These are phyloP conservation scores for Rhizopogon vesiculosus DNA, from an alignment of 768 basidiomycete genomes.

Conservation along the genomic window DNA sequence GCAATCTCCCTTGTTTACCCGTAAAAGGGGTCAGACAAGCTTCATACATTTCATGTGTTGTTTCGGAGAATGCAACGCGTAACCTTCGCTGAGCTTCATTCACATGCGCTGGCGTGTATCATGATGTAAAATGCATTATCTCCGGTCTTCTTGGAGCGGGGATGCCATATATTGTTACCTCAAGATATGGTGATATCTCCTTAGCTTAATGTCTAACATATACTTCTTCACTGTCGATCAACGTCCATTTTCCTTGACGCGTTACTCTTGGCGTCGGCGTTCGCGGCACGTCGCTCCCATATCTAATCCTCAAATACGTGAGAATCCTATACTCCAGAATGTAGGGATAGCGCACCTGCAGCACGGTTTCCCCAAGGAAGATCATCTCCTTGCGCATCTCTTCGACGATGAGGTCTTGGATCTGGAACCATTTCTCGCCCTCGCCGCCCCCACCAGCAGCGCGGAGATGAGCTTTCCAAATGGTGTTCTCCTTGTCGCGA, in stretches of 20 bases:
- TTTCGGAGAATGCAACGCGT: background rate
- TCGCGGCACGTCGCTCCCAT: conserved; percentile 51
- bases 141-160: background rate
- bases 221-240: conserved; percentile 21
- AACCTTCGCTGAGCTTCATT: conserved; percentile 1
- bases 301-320: conserved; percentile 35
- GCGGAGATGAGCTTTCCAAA: conserved; percentile 89
- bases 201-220: conserved; percentile 1
- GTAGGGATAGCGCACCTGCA: conserved; percentile 61
- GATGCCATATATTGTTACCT: background rate
- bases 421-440: conserved; percentile 91
- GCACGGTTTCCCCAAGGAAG: conserved; percentile 91
- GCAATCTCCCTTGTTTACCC: background rate
- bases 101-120: background rate
- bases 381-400: conserved; percentile 98
- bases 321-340: conserved; percentile 3
- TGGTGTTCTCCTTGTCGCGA: conserved; percentile 83
- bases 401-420: conserved; percentile 94
- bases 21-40: background rate
- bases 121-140: conserved; percentile 1
- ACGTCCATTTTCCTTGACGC: conserved; percentile 24
- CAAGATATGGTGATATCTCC: conserved; percentile 26
- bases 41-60: background rate
- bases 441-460: conserved; percentile 74
- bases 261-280: conserved; percentile 8